Conservation (phyloP, 805 yeast genomes). For the Candida glaebosa region DNA sequence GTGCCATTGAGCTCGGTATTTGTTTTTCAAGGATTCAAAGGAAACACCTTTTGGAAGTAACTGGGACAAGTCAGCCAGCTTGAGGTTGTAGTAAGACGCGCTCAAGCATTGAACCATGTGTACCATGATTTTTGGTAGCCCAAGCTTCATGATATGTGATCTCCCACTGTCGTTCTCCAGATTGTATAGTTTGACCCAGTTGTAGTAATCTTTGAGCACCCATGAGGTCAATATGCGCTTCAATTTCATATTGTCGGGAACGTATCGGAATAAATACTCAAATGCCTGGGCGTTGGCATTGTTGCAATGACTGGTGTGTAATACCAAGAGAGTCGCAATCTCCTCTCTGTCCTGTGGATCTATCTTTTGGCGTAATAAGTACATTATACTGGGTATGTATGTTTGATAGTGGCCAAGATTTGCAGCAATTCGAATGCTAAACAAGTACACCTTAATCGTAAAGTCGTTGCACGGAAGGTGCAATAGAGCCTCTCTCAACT, state of each 20-base stretch:
- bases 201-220: slow-evolving; percentile 26
- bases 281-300: slow-evolving; percentile 30
- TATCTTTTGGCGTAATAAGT: slow-evolving; percentile 27
- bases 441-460: slow-evolving; percentile 43
- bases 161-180: slow-evolving; percentile 29
- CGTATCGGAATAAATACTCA: slow-evolving; percentile 23
- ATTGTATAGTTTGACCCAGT: slow-evolving; percentile 29
- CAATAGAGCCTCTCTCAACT: slow-evolving; percentile 54
- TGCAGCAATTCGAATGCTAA: slow-evolving; percentile 45
- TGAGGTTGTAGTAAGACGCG: slow-evolving; percentile 38
- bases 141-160: slow-evolving; percentile 41
- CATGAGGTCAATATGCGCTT: slow-evolving; percentile 21
- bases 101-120: slow-evolving; percentile 27
- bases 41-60: slow-evolving; percentile 25
- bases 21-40: slow-evolving; percentile 14
- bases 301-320: slow-evolving; percentile 46
- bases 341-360: slow-evolving; percentile 31
- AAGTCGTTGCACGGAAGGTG: slow-evolving; percentile 34
- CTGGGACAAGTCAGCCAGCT: slow-evolving; percentile 20
- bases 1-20: slow-evolving; percentile 29
- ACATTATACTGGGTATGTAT: slow-evolving; percentile 50
- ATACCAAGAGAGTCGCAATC: slow-evolving; percentile 36
- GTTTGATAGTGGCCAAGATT: slow-evolving; percentile 49
- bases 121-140: slow-evolving; percentile 27
- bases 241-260: slow-evolving; percentile 13